Conservation (phyloP, 2,329 filamentous ascomycete genomes). For the Fusarium armeniacum region DNA sequence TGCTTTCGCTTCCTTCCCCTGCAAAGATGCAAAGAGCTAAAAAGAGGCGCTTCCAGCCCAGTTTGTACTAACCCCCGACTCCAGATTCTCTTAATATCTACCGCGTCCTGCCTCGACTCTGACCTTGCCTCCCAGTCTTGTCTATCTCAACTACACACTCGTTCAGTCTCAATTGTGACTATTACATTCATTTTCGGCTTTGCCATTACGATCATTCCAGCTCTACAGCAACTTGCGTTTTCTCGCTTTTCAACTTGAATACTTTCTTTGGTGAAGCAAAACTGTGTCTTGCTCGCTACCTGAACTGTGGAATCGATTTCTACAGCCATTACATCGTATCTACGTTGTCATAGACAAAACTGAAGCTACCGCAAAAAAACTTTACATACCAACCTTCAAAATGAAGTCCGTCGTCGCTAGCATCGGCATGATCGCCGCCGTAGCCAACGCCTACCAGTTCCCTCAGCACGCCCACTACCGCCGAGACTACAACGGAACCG, state of each 20-base stretch:
- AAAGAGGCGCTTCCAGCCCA: constrained; percentile 46
- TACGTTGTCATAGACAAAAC: constrained; percentile 47
- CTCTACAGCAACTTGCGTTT: constrained; percentile 41
- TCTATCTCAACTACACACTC: constrained; percentile 46
- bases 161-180: constrained; percentile 49
- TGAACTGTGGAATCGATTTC: constrained; percentile 54
- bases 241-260: constrained; percentile 39
- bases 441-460: constrained; percentile 59
- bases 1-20: constrained; percentile 45
- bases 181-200: constrained; percentile 50
- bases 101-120: constrained; percentile 45
- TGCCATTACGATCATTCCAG: constrained; percentile 52
- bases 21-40: constrained; percentile 37
- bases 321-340: constrained; percentile 45
- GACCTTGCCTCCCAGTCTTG: constrained; percentile 38
- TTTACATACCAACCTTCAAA: constrained; percentile 50
- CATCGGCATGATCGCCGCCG: constrained; percentile 61
- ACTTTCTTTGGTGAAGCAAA: constrained; percentile 51
- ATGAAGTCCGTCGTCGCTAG: constrained; percentile 64
- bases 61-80: constrained; percentile 43
- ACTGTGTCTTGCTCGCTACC: constrained; percentile 51
- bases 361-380: constrained; percentile 37
- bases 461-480: constrained; percentile 54
- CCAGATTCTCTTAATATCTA: constrained; percentile 50
- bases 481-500: constrained; percentile 50